Conservation (phyloP, 1,284 basidiomycete genomes). For the Cystobasidium slooffiae region DNA sequence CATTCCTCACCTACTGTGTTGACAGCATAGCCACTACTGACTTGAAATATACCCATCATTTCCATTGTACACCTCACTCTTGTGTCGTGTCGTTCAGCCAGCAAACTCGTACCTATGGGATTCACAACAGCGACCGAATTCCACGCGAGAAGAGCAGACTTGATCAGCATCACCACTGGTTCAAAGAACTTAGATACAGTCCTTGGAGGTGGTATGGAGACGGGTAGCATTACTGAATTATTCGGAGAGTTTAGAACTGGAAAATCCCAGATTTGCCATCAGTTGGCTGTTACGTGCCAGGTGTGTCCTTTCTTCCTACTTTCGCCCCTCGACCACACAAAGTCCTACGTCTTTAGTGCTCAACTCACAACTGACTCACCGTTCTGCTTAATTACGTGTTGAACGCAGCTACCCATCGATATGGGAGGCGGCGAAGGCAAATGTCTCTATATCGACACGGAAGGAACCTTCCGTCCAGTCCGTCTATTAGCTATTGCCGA, state of each 20-base stretch:
- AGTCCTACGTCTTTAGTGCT: neutral
- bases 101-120: slow-evolving; percentile 94
- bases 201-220: slow-evolving; percentile 98
- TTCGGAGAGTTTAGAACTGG: slow-evolving; percentile 99
- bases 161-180: slow-evolving; percentile 96
- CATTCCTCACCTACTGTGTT: neutral
- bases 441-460: slow-evolving; percentile 98
- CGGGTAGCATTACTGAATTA: slow-evolving; percentile 95
- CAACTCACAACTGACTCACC: neutral
- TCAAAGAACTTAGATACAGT: slow-evolving; percentile 95
- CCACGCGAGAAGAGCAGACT: slow-evolving; percentile 90
- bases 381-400: neutral
- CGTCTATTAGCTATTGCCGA: slow-evolving; percentile 93
- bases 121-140: slow-evolving; percentile 99
- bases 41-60: no score
- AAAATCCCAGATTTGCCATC: slow-evolving; percentile 98
- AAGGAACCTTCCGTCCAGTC: slow-evolving; percentile 97
- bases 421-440: slow-evolving; percentile 99
- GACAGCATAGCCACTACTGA: no score
- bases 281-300: slow-evolving; percentile 96
- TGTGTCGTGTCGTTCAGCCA: slow-evolving; percentile 72
- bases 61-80: no score
- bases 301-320: slow-evolving; percentile 52
- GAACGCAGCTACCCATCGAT: slow-evolving; percentile 74
- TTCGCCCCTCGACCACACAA: neutral